Base-by-base conservation (phyloP, 441 rosid species). In the Gossypium laxum region DNA sequence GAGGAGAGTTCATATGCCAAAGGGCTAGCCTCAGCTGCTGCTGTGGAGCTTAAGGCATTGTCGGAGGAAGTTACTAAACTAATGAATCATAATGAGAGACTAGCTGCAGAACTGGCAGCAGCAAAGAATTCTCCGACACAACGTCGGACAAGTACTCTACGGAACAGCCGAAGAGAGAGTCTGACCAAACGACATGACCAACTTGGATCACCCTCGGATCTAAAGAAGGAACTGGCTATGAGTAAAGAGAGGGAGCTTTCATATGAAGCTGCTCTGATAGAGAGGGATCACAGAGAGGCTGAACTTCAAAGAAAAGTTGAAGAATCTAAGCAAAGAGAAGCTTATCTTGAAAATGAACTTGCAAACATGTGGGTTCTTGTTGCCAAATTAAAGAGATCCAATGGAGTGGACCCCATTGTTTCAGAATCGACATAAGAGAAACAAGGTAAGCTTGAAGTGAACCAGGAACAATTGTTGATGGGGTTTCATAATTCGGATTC, bases 361-460 rank as follows among this genome's bases (percentile, higher is more conserved):
- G 98, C 98, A n/a, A 91, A 90, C 78, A 94, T 94, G 98, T 94
- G 97, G 97, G 94, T 87, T 71, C 93, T 90, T 54, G 97, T 94
- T 28, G 92, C 97, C 2, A 90, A 89, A 77, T 74, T 94, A 88
- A 94, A 89, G 73, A 91, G 75, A 75, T 82, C 92, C 17, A 85
- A 76, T 26, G 96, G 88, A 41, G 74, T 47, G n/a, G 90, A 85
- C 65, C 51, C 76, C 3, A 87, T 73, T 38, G 67, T 68, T 38
- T 75, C 81, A 3, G 87, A 86, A 30, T 71, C 83, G 1, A 67
- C 74, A 0, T 76, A 72, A 75, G 85, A 76, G 67, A 72, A 59
- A n/a, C 73, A 26, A 58, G 47, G 45, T 32, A 54, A 47, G 59
- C 30, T 63, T 21, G 11, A 63, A 63, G 30, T 10, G 52, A 43